Base-by-base conservation (phyloP, 1,139 yeast genomes). In the Candida sanyaensis region DNA sequence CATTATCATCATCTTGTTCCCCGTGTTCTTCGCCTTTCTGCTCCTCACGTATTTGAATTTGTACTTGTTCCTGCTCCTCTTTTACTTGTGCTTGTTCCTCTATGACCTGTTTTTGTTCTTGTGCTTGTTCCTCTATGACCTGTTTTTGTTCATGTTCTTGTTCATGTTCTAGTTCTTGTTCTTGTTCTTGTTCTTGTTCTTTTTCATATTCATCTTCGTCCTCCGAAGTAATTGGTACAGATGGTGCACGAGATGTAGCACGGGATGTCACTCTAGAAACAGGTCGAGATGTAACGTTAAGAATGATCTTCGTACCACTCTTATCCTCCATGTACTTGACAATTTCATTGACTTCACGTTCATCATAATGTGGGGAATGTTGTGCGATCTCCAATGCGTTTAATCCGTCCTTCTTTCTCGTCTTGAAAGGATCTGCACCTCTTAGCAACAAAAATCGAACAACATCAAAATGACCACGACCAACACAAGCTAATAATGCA, bases 401-500 rank as follows among this genome's bases (percentile, higher is more conserved):
- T 48, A 75, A 64, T 0, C 77, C 75, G 55, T 81, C 83, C 28
- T 84, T 88, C 43, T 75, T 78, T 34, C 77, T 66, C 36, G 57
- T 62, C 44, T 72, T 66, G 41, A 77, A 76, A 0, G 93, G 88
- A 62, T 88, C 81, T 0, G 97, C 96, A 21, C 95, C 96, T 46
- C 86, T 83, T 13, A 85, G 83, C 29, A 91, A 63, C 42, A 92
- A 71, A 46, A 90, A 74, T 56, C 83, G 78, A 3, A 88, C 93
- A 17, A 89, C 86, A 4, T 82, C 85, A 17, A 73, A 58, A 62
- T 90, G 95, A 2, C 92, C 93, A 51, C 96, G 77, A 4, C 96
- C 96, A 38, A 89, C 93, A 7, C 96, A 80, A 24, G 86, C 83
- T 73, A 87, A 80, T 47, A 92, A 71, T 0, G 96, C 88, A 1